Evolutionary conservation across 2,329 filamentous ascomycete genomes (phyloP).

Genomic region (Daldinia sp.): DNA sequence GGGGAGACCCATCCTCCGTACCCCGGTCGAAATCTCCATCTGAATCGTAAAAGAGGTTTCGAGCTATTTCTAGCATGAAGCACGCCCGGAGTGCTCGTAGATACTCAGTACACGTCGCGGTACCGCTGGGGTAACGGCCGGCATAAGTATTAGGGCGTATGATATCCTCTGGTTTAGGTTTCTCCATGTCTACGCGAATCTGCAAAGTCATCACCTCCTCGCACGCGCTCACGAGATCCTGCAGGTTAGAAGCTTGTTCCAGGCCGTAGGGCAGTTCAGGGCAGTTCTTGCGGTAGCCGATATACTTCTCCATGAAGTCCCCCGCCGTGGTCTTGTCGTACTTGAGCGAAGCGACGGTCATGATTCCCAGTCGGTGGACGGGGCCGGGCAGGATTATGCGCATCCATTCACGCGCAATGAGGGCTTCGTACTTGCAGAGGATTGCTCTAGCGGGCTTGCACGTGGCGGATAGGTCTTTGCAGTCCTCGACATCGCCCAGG

Average conservation of each 20-base stretch:
- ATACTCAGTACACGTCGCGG: background rate
- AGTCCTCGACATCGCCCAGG: background rate
- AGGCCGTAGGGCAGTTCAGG: background rate
- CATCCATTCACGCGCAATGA: background rate
- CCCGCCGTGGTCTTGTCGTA: background rate
- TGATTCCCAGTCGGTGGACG: background rate
- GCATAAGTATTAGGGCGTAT: background rate
- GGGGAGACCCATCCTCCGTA: background rate
- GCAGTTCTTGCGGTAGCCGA: background rate
- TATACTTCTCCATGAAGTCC: background rate
- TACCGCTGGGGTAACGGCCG: background rate
- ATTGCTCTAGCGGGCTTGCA: background rate
- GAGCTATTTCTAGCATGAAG: constrained; percentile 18
- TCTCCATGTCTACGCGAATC: background rate
- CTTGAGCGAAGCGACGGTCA: background rate
- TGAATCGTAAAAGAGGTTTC: constrained; percentile 11
- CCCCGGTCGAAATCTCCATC: background rate
- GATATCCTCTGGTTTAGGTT: no score
- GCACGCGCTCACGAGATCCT: background rate
- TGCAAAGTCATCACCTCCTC: no score
- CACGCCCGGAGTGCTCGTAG: background rate
- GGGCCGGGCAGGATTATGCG: background rate
- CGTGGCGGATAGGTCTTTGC: background rate
- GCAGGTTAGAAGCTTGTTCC: background rate
- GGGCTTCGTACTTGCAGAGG: background rate